A percentile compares a stretch with the other conserved stretches of the same genome.
phyloP scores from a whole-genome alignment of 768 basidiomycete genomes.

The Lactarius sanguifluus region DNA sequence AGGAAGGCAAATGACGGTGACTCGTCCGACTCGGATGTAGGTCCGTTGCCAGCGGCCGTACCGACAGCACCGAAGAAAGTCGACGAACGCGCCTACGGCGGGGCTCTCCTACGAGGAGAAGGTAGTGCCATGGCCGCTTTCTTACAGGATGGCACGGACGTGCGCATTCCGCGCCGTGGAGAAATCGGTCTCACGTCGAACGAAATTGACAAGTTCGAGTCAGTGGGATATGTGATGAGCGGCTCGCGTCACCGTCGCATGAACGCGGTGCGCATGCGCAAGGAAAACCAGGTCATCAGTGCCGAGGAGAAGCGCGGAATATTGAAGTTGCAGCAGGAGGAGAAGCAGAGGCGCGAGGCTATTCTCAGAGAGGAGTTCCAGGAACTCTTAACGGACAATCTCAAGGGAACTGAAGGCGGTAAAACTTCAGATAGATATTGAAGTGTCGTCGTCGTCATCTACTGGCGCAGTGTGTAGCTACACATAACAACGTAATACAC shows the following conservation, averaged over 20 bases:
- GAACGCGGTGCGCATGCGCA: constrained; percentile 98
- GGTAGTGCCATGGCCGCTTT: constrained; percentile 98
- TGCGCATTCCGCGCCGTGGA: constrained; percentile 96
- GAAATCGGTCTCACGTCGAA: constrained; percentile 92
- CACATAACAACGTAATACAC: not conserved
- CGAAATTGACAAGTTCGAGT: constrained; percentile 85
- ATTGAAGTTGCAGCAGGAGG: constrained; percentile 91
- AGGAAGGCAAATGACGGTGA: constrained; percentile 6
- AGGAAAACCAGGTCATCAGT: constrained; percentile 99
- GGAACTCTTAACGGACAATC: constrained; percentile 73
- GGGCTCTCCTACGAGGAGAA: constrained; percentile 90
- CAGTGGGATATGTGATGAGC: constrained; percentile 96
- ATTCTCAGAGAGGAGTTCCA: constrained; percentile 88
- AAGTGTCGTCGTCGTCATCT: not conserved
- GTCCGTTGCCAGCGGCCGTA: constrained; percentile 67
- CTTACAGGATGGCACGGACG: constrained; percentile 74
- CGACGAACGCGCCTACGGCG: constrained; percentile 86
- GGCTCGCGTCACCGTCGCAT: constrained; percentile 92
- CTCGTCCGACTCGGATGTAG: constrained; percentile 57
- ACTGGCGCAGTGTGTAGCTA: not conserved
- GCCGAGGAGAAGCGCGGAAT: constrained; percentile 98
- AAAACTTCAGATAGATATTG: constrained; percentile 27
- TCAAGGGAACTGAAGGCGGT: constrained; percentile 49
- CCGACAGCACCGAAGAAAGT: constrained; percentile 45
- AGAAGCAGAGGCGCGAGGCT: constrained; percentile 86